Percentiles rank a stretch among this genome's conserved stretches.
phyloP scores from a whole-genome alignment of 495 filamentous ascomycete species.

The Tuber magnatum region DNA sequence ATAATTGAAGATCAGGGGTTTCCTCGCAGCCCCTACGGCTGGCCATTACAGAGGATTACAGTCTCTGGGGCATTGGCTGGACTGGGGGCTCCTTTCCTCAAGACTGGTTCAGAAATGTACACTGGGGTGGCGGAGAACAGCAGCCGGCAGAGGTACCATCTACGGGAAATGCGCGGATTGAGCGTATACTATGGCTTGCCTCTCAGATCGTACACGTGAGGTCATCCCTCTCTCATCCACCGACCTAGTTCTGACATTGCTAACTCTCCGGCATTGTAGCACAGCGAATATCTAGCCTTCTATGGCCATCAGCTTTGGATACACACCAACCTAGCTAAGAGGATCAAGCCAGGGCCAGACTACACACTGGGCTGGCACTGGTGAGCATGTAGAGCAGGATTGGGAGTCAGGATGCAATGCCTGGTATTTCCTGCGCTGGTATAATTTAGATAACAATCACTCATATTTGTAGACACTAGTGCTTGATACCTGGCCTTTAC shows the following conservation, averaged over 20 bases:
- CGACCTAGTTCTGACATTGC: not conserved
- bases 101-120: not conserved
- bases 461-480: not conserved
- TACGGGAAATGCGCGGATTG: not conserved
- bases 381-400: not conserved
- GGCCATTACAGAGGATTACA: not conserved
- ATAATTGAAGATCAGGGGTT: not conserved
- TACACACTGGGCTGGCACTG: not conserved
- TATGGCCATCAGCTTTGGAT: not conserved
- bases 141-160: not conserved
- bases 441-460: not conserved
- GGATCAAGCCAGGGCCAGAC: not conserved
- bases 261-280: not conserved
- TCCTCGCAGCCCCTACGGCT: not conserved
- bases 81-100: not conserved
- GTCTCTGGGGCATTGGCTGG: not conserved
- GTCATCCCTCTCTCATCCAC: not conserved
- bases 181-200: too few species aligned
- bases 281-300: not conserved
- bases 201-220: not conserved
- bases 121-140: not conserved
- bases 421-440: not conserved
- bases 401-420: not conserved
- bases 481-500: not conserved
- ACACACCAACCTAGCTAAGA: not conserved